These are phyloP conservation scores for Dioscorea cayenensis DNA, from an alignment of 116 monocot species.

Conservation along the genomic window DNA sequence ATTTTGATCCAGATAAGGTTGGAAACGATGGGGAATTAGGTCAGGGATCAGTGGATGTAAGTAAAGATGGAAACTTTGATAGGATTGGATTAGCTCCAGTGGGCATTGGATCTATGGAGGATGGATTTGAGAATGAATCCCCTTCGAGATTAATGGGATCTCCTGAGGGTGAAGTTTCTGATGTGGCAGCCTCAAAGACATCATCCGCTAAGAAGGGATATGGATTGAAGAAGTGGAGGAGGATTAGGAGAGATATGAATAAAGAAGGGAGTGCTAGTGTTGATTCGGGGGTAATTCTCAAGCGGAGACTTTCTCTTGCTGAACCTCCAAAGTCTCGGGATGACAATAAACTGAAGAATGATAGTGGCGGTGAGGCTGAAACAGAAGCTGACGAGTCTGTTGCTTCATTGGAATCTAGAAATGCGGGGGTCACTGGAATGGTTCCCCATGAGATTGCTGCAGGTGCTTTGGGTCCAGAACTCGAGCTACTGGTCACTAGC, in stretches of 20 bases:
- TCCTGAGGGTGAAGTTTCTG: background rate
- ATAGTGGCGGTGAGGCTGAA: constrained; percentile 18
- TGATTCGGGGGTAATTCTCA: constrained; percentile 29
- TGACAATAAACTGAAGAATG: constrained; percentile 28
- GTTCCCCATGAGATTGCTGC: background rate
- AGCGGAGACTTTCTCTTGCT: constrained; percentile 26
- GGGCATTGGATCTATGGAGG: background rate
- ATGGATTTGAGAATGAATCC: constrained; percentile 1
- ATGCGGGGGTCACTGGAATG: constrained; percentile 2
- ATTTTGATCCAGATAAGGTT: background rate
- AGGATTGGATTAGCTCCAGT: no score
- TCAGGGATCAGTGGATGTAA: background rate
- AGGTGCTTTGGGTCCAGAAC: constrained; percentile 27
- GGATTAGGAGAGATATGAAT: constrained; percentile 44
- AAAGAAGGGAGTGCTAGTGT: constrained; percentile 22
- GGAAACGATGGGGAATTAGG: background rate
- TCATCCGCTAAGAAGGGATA: constrained; percentile 23
- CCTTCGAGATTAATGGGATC: background rate
- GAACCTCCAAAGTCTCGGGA: constrained; percentile 27
- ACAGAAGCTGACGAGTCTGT: constrained; percentile 30
- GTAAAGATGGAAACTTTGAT: background rate
- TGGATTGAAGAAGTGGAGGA: constrained; percentile 76
- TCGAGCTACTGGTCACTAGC: constrained; percentile 19
- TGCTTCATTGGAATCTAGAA: constrained; percentile 39
- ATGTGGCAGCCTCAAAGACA: background rate